Evolutionary conservation across 1,284 basidiomycete species (phyloP).

Genomic region (Cryptococcus sp.): DNA sequence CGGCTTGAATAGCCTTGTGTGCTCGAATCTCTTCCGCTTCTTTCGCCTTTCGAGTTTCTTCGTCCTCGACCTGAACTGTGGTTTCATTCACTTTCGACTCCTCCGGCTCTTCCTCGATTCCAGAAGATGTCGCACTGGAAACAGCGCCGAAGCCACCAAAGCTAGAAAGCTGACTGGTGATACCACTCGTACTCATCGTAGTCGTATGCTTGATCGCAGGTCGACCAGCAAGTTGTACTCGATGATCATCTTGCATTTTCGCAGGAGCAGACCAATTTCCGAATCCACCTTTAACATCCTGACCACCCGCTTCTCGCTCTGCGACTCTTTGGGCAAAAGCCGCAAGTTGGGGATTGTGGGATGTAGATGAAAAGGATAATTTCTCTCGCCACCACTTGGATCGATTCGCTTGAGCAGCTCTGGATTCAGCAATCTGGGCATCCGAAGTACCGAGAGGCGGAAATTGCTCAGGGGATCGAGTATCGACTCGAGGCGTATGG

Average conservation of each 20-base stretch:
- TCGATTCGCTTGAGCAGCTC: slow-evolving; percentile 31
- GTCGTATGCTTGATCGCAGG: slow-evolving; percentile 10
- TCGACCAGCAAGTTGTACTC: slow-evolving; percentile 11
- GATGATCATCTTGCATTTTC: slow-evolving; percentile 36
- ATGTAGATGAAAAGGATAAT: slow-evolving; percentile 34
- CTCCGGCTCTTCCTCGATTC: slow-evolving; percentile 25
- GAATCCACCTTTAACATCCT: slow-evolving; percentile 11
- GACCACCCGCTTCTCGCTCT: slow-evolving; percentile 29
- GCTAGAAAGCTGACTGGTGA: slow-evolving; percentile 23
- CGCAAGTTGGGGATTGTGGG: slow-evolving; percentile 45
- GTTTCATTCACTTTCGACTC: neutral
- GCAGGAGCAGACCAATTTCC: slow-evolving; percentile 45
- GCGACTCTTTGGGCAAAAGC: slow-evolving; percentile 41
- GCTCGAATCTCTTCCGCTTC: slow-evolving; percentile 10
- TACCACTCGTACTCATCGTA: slow-evolving; percentile 14
- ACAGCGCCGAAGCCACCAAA: slow-evolving; percentile 21
- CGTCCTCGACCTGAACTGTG: neutral
- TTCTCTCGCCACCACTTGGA: slow-evolving; percentile 47
- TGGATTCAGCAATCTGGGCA: slow-evolving; percentile 21
- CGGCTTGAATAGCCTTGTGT: slow-evolving; percentile 24
- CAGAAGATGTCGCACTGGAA: slow-evolving; percentile 28
- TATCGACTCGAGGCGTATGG: slow-evolving; percentile 25
- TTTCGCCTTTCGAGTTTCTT: neutral
- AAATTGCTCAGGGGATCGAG: slow-evolving; percentile 36
- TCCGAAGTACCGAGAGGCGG: slow-evolving; percentile 44